These are phyloP conservation scores for Hydrangea macrophylla DNA, from an alignment of 148 eudicot species.

Conservation along the genomic window DNA sequence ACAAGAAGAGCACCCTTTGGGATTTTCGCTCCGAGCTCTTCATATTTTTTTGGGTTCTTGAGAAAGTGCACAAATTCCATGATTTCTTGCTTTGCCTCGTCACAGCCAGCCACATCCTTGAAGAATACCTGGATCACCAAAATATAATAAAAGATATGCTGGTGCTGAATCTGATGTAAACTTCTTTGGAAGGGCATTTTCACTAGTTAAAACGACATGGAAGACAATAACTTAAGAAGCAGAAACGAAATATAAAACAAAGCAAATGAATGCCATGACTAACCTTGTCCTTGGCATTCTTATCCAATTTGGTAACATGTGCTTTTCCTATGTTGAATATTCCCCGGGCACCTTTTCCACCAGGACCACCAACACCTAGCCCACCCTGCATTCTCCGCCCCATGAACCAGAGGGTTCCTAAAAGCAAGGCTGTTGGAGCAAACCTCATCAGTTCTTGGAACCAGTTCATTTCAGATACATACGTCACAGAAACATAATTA, in stretches of 20 bases:
- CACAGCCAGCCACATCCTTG: constrained; percentile 74
- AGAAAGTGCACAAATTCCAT: constrained; percentile 67
- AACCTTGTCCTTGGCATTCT: constrained; percentile 54
- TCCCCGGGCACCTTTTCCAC: constrained; percentile 50
- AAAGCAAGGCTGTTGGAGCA: constrained; percentile 40
- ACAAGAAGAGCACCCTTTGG: constrained; percentile 72
- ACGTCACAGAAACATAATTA: constrained; percentile 45
- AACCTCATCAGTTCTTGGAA: constrained; percentile 35
- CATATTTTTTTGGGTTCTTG: constrained; percentile 58
- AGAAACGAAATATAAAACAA: neutral
- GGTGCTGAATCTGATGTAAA: no score
- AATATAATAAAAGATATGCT: neutral
- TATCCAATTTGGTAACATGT: constrained; percentile 41
- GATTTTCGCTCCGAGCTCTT: constrained; percentile 65
- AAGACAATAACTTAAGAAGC: neutral
- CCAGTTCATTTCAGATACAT: constrained; percentile 37
- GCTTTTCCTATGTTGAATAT: constrained; percentile 52
- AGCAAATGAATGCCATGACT: constrained; percentile 7
- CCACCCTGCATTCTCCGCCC: constrained; percentile 43
- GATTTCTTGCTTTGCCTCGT: constrained; percentile 69
- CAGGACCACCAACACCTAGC: constrained; percentile 37
- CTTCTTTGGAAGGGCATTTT: no score
- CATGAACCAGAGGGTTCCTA: constrained; percentile 32
- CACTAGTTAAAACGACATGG: neutral
- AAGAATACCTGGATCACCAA: constrained; percentile 39